Percentiles rank a stretch among this genome's conserved stretches.
Evolutionary conservation across 2,329 filamentous ascomycete species (phyloP).

Genomic region (Hysterium pulicare): DNA sequence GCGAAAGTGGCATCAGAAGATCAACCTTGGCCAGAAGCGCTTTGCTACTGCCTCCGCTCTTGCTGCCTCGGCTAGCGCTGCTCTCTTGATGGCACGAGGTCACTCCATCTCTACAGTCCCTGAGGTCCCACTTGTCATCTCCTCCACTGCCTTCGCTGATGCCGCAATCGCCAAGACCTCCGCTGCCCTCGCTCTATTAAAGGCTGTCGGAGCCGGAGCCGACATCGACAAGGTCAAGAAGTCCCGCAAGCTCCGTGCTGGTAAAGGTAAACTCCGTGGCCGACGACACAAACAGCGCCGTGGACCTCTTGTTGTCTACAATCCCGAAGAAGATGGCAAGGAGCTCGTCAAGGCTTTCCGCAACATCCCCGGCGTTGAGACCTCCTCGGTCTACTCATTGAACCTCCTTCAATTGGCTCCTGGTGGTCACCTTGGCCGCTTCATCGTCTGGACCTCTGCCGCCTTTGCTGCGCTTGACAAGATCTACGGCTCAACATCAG

Average conservation of each 20-base stretch:
- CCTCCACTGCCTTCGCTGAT: slow-evolving; percentile 82
- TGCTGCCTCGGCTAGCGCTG: slow-evolving; percentile 90
- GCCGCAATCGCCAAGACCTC: slow-evolving; percentile 83
- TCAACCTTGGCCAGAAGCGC: slow-evolving; percentile 98
- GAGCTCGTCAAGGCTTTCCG: slow-evolving; percentile 92
- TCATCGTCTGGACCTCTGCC: slow-evolving; percentile 97
- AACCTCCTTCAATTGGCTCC: slow-evolving; percentile 99
- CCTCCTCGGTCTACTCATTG: slow-evolving; percentile 84
- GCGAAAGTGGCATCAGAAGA: slow-evolving; percentile 99
- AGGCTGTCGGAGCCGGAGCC: slow-evolving; percentile 82
- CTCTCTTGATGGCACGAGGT: slow-evolving; percentile 93
- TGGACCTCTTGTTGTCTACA: slow-evolving; percentile 96
- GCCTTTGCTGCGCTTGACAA: slow-evolving; percentile 95
- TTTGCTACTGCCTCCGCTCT: slow-evolving; percentile 97
- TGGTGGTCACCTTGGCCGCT: slow-evolving; percentile 97
- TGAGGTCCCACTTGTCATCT: slow-evolving; percentile 95
- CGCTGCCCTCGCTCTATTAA: slow-evolving; percentile 80
- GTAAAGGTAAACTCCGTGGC: slow-evolving; percentile 98
- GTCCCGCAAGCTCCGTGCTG: slow-evolving; percentile 94
- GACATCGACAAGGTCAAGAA: slow-evolving; percentile 95
- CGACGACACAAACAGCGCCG: slow-evolving; percentile 97
- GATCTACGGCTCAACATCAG: slow-evolving; percentile 92
- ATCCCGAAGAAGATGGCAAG: slow-evolving; percentile 92
- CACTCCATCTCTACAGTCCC: slow-evolving; percentile 90
- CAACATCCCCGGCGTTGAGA: slow-evolving; percentile 99